These are phyloP conservation scores for Cordyceps pruinosa DNA, from an alignment of 2,329 filamentous ascomycete genomes.

Conservation along the genomic window DNA sequence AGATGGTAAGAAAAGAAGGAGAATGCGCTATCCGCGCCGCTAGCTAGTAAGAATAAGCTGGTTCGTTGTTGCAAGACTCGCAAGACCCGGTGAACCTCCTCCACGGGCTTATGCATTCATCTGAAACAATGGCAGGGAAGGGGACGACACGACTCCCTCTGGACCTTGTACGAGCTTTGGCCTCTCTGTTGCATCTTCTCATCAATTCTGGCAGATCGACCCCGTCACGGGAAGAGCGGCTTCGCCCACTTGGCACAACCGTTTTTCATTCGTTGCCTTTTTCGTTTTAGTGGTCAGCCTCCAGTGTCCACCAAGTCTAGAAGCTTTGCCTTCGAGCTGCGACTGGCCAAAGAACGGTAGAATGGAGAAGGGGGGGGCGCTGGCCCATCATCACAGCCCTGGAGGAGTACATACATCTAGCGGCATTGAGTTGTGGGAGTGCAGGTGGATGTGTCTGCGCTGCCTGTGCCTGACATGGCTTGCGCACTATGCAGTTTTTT, in stretches of 20 bases:
- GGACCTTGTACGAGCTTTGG: background rate
- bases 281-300: background rate
- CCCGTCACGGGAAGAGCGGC: background rate
- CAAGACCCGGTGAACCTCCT: conserved; percentile 2
- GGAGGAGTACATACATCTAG: no score
- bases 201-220: background rate
- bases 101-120: background rate
- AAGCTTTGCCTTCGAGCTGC: background rate
- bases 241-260: background rate
- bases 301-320: background rate
- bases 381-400: no score
- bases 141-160: background rate
- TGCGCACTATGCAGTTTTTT: background rate
- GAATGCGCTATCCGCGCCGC: background rate
- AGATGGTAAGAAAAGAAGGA: background rate
- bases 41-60: background rate
- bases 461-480: background rate
- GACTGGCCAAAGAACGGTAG: no score
- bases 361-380: background rate
- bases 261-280: background rate
- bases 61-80: background rate
- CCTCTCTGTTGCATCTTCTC: background rate
- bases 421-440: no score
- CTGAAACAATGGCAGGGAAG: background rate
- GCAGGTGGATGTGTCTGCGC: no score